Percentiles rank a stretch among this genome's conserved stretches.
These are phyloP conservation scores for Auriscalpium orientale DNA, from an alignment of 768 basidiomycete species.

Conservation along the genomic window DNA sequence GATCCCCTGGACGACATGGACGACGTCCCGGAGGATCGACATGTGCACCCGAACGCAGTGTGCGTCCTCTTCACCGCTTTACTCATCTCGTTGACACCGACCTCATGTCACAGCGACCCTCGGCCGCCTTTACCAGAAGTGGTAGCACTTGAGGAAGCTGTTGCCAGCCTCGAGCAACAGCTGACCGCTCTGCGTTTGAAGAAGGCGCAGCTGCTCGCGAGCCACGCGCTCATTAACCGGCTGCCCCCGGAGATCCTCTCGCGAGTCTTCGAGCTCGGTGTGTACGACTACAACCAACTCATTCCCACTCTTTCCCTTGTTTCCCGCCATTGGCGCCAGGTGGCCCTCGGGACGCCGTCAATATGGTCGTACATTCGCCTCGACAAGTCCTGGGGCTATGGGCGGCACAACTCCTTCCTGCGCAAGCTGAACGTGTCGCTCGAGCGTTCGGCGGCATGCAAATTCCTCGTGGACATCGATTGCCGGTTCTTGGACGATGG, in stretches of 20 bases:
- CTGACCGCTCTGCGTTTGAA: constrained; percentile 16
- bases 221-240: constrained; percentile 19
- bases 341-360: constrained; percentile 19
- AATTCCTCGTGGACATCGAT: constrained; percentile 23
- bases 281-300: constrained; percentile 19
- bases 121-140: constrained; percentile 17
- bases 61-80: background rate
- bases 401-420: constrained; percentile 19
- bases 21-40: constrained; percentile 12
- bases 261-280: constrained; percentile 24
- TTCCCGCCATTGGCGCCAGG: constrained; percentile 20
- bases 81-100: background rate
- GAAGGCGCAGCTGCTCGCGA: constrained; percentile 17
- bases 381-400: constrained; percentile 19
- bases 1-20: background rate
- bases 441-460: constrained; percentile 22
- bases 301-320: constrained; percentile 19
- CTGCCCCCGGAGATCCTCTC: constrained; percentile 24
- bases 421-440: constrained; percentile 18
- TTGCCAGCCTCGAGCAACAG: constrained; percentile 18
- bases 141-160: constrained; percentile 18
- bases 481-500: constrained; percentile 18
- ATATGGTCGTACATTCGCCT: constrained; percentile 26
- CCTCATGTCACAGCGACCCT: constrained; percentile 17
- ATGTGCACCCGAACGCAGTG: constrained; percentile 7